phyloP scores from a whole-genome alignment of 2,329 filamentous ascomycete species.

The Lasiodiplodia sp. region DNA sequence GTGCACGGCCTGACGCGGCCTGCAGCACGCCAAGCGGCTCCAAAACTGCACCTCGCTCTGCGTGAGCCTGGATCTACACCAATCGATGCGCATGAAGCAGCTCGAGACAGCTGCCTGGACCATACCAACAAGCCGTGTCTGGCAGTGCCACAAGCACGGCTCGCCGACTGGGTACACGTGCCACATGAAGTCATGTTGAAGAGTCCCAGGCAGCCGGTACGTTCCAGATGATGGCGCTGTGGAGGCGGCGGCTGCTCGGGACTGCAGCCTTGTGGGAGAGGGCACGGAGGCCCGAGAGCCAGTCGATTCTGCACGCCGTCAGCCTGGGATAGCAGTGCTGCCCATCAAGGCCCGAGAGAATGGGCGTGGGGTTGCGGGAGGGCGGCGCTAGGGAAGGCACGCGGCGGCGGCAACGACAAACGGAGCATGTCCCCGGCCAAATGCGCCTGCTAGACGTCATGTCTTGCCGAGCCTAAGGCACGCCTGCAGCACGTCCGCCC shows the following conservation, averaged over 20 bases:
- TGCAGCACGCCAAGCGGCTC: conserved; percentile 1
- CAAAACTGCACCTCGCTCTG: neutral
- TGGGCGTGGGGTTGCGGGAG: conserved; percentile 8
- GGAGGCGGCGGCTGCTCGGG: neutral
- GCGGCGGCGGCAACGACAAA: conserved; percentile 15
- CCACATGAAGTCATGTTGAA: conserved; percentile 9
- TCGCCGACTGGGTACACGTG: neutral
- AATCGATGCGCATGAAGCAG: conserved; percentile 3
- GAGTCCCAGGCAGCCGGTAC: conserved; percentile 5
- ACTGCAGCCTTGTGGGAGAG: neutral
- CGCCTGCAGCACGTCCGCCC: conserved; percentile 14
- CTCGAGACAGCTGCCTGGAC: neutral
- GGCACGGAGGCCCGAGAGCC: conserved; percentile 1
- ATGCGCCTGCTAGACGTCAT: conserved; percentile 23
- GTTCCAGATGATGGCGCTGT: neutral
- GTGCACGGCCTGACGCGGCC: neutral
- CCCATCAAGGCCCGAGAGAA: neutral
- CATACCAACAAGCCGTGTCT: neutral
- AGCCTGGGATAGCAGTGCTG: conserved; percentile 8
- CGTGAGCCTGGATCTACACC: conserved; percentile 3
- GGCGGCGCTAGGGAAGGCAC: neutral
- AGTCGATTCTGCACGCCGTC: conserved; percentile 3
- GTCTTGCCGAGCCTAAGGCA: conserved; percentile 18
- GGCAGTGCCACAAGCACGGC: neutral
- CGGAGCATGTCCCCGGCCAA: neutral